Evolutionary conservation across 73 alveolate genomes (phyloP), one percentile per base, ranked within the genome.

Genomic region (Paramecium primaurelia): DNA sequence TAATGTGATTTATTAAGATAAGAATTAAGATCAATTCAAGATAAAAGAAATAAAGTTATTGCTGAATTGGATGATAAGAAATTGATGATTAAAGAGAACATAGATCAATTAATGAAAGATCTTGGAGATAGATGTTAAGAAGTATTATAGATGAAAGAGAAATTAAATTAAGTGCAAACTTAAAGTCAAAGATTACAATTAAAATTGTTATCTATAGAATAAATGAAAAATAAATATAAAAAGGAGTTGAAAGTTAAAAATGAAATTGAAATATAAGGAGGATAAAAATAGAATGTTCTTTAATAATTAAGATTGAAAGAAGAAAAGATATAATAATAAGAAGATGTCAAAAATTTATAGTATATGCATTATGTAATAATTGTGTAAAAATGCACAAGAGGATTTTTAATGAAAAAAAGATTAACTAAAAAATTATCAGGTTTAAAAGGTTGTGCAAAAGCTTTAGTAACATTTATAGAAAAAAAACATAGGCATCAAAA

Each of bases 1-100:
- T 12, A 80, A 80, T 80, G 71, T 42, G 91, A 80, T 32, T 25
- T 20, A 80, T 80, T 80, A 36, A 80, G 91, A 80, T 14, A 80
- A 44, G 91, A 80, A 44, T 42, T 80, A 26, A 80, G 91, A 80
- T 25, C 14, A 11, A 26, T 32, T 14, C n/a, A 80, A 44, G 91
- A 80, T 22, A 80, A 49, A 49, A 80, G 73, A 47, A 49, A 80
- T 80, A 80, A 47, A 80, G 75, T 49, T 12, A 28, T 80, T 3
- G 34, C 32, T 10, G 91, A 80, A 44, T 80, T 80, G 16, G 75
- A 80, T 80, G 91, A 80, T 26, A 80, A 80, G 30, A 80, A 45
- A 80, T 10, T 45, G 16, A 80, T 80, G 91, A 80, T 80, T 47
- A 45, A 45, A 25, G 58, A 80, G 12, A 80, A 80, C 11, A 80